Evolutionary conservation across 495 filamentous ascomycete species (phyloP).

Genomic region (Schizothecium vesticola): DNA sequence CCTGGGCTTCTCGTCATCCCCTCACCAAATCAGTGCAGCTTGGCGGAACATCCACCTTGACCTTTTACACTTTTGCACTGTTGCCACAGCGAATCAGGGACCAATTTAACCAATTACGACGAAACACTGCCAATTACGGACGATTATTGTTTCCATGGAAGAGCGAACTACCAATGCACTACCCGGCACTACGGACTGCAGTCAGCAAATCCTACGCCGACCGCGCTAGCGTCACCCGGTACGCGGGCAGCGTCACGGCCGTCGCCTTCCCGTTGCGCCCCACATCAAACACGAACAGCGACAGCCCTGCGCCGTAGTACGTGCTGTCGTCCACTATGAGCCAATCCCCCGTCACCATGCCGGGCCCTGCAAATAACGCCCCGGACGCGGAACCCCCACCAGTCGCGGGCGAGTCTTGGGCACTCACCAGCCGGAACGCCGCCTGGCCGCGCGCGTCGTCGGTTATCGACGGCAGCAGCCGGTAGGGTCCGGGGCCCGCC

Average conservation of each 20-base stretch:
- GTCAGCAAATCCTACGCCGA: not conserved
- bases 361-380: constrained; percentile 19
- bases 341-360: constrained; percentile 13
- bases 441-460: constrained; percentile 19
- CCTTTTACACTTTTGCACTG: no score
- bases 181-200: no score
- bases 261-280: constrained; percentile 26
- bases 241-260: constrained; percentile 23
- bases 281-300: constrained; percentile 36
- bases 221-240: constrained; percentile 21
- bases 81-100: no score
- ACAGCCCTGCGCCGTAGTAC: constrained; percentile 25
- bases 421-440: constrained; percentile 24
- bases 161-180: no score
- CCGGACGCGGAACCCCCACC: not conserved
- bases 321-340: constrained; percentile 20
- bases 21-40: no score
- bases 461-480: constrained; percentile 30
- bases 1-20: not conserved
- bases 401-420: not conserved
- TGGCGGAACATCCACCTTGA: no score
- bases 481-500: constrained; percentile 6
- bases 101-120: no score
- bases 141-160: no score
- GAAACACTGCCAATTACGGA: no score